These are phyloP conservation scores for Claviceps fusiformis DNA, from an alignment of 2,329 filamentous ascomycete species.

Conservation along the genomic window DNA sequence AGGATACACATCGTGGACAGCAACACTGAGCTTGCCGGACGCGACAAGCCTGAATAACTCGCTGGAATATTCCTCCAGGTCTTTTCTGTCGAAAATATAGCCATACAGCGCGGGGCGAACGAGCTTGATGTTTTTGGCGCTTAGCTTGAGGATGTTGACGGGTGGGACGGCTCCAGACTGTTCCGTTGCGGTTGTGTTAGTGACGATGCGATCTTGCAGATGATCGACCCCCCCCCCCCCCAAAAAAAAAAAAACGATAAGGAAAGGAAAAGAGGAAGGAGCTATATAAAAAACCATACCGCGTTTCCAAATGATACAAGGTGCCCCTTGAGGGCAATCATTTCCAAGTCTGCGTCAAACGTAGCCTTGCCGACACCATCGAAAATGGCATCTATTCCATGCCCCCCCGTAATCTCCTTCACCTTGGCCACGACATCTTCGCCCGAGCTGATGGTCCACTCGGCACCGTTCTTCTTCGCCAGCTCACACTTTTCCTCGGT, in stretches of 20 bases:
- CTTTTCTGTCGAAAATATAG: slow-evolving; percentile 56
- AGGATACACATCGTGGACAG: slow-evolving; percentile 65
- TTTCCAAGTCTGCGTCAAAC: slow-evolving; percentile 64
- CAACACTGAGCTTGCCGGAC: slow-evolving; percentile 55
- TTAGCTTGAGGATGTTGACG: slow-evolving; percentile 40
- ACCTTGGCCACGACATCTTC: slow-evolving; percentile 47
- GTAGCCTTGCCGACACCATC: slow-evolving; percentile 79
- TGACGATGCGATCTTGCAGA: too few species aligned
- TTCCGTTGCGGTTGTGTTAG: too few species aligned
- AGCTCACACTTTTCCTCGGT: slow-evolving; percentile 58
- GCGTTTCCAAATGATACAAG: slow-evolving; percentile 74
- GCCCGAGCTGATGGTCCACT: slow-evolving; percentile 56
- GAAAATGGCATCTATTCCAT: slow-evolving; percentile 66
- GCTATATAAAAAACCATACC: slow-evolving; percentile 24
- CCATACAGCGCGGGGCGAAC: slow-evolving; percentile 59
- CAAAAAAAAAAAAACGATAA: background rate
- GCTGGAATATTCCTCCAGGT: slow-evolving; percentile 54
- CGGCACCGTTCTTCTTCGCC: slow-evolving; percentile 57
- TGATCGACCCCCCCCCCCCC: too few species aligned
- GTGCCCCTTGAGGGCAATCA: slow-evolving; percentile 62
- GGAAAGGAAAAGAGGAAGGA: background rate
- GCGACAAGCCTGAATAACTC: slow-evolving; percentile 63
- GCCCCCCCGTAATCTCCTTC: slow-evolving; percentile 54
- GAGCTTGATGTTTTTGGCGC: slow-evolving; percentile 64
- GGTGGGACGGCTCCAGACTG: slow-evolving; percentile 62